Evolutionary conservation across 2,329 filamentous ascomycete species (phyloP), one percentile per base, ranked within the genome.

Genomic region (Chrysoporthe cubensis): DNA sequence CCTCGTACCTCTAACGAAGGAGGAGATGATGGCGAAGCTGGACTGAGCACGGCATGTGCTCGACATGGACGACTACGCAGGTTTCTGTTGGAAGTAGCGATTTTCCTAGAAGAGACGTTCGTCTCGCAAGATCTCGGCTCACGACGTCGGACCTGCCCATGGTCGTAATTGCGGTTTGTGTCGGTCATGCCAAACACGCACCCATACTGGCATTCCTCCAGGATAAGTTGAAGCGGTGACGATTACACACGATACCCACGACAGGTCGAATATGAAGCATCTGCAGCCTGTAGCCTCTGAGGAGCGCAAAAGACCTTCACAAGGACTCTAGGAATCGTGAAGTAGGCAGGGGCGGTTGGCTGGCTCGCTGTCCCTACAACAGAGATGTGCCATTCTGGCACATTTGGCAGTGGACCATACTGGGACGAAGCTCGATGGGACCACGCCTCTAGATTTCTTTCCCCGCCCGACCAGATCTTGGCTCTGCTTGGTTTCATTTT

Each of bases 11-110:
- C 85, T 99, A 83, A 84, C 91, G 76, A 97, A 94, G 85, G 91
- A 96, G 76, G 93, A 97, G 80, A 98, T 99, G 96, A 93, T 97
- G 84, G 96, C 96, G 69, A 93, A 94, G 80, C 86, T 99, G 81
- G 96, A 99, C 83, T 99, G 91, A 94, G 81, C 77, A 75, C 76
- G 75, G 74, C 48, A 26, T 50, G 63, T 66, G 66, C 66, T 66
- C 66, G 60, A 64, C 65, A 58, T 65, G 56, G 62, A 64, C 62
- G 64, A 58, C 64, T 50, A 64, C 42, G 59, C 59, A 56, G 66
- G 58, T 66, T 46, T 44, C 26, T 66, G 66, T 65, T 52, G 59
- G 66, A 59, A 66, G 66, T 56, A 50, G 66, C 66, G 61, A 68
- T 58, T 66, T 61, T 54, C 63, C 52, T 60, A 46, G 50, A 40